Evolutionary conservation across 2,329 filamentous ascomycete species (phyloP), one percentile per base, ranked within the genome.

Genomic region (Didymella lethalis): DNA sequence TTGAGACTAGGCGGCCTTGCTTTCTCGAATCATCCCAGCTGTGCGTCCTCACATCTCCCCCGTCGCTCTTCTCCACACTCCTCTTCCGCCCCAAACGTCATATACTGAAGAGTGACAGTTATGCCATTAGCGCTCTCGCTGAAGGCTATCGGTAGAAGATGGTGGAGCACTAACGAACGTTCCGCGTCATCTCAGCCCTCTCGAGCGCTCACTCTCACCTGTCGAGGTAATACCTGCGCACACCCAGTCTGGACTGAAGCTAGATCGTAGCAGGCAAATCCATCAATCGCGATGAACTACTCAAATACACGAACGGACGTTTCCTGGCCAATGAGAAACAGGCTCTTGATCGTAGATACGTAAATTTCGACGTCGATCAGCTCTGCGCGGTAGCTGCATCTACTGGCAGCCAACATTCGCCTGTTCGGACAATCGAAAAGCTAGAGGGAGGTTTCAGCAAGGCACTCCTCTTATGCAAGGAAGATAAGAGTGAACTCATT

Each of bases 351-450:
- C 65, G 64, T 36, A 64, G 71, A 32, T 75, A 69, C 59, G 59
- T 67, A 40, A 61, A 63, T 11, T 75, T 75, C 51, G 64, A 75
- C 48, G 34, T 73, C 8, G 64, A 73, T 32, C 64, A 56, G 45
- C 65, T 41, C 8, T 41, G 38, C 18, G 38, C 38, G 7, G 18
- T 41, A 41, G 38, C 38, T 23, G 38, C 38, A 10, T 8, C 18
- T 10, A n/a, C 38, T 41, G 38, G 20, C 20, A 23, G 38, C n/a
- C 7, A n/a, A 23, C 14, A 10, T 23, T 41, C 38, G 7, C 38
- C 38, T n/a, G n/a, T 41, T 20, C 14, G 38, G 11, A 8, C 38
- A 10, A 41, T 41, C 12, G 38, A 20, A n/a, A 41, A 20, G 18
- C 8, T 41, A 20, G 38, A 41, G 12, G 38, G 38, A 29, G 68